A percentile compares a stretch with the other conserved stretches of the same genome.
Evolutionary conservation across 139 green algal genomes (phyloP).

Genomic region (Nannochloris sp.): DNA sequence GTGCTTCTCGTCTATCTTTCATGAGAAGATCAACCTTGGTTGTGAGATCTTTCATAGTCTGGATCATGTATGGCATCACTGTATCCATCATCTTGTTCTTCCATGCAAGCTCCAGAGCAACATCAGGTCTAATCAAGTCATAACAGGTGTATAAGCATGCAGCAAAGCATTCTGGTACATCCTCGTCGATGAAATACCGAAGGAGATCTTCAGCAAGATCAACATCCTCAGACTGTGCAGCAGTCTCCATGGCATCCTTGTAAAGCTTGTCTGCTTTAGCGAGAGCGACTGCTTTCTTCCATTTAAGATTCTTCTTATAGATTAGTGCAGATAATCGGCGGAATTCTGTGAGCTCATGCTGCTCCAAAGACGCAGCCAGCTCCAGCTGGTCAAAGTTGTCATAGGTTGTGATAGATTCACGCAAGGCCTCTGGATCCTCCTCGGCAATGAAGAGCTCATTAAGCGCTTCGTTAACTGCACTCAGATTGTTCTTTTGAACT

Average conservation of each 20-base stretch:
- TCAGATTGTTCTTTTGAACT: conserved; percentile 86
- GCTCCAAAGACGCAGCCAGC: conserved; percentile 63
- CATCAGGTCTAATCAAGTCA: conserved; percentile 89
- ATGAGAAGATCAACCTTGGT: conserved; percentile 68
- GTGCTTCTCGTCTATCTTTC: conserved; percentile 37
- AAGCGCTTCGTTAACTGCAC: conserved; percentile 84
- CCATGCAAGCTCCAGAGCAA: conserved; percentile 94
- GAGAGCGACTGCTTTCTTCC: conserved; percentile 77
- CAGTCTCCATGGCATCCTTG: conserved; percentile 96
- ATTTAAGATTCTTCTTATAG: conserved; percentile 88
- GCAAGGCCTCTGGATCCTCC: conserved; percentile 73
- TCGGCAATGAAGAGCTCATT: conserved; percentile 96
- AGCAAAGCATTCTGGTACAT: conserved; percentile 91
- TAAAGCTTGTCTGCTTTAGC: conserved; percentile 73
- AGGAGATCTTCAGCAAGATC: conserved; percentile 92
- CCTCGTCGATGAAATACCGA: conserved; percentile 68
- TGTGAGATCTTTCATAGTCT: conserved; percentile 82
- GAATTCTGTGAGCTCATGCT: conserved; percentile 96
- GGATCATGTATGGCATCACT: conserved; percentile 95
- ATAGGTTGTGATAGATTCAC: conserved; percentile 80
- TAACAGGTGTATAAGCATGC: conserved; percentile 95
- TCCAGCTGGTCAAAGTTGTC: conserved; percentile 95
- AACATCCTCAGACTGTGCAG: conserved; percentile 50
- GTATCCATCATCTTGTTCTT: conserved; percentile 83
- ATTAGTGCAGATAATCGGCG: conserved; percentile 78